A percentile compares a stretch with the other conserved stretches of the same genome.
Conservation (phyloP, 2,329 filamentous ascomycete genomes). For the Pseudogymnoascus sp. region DNA sequence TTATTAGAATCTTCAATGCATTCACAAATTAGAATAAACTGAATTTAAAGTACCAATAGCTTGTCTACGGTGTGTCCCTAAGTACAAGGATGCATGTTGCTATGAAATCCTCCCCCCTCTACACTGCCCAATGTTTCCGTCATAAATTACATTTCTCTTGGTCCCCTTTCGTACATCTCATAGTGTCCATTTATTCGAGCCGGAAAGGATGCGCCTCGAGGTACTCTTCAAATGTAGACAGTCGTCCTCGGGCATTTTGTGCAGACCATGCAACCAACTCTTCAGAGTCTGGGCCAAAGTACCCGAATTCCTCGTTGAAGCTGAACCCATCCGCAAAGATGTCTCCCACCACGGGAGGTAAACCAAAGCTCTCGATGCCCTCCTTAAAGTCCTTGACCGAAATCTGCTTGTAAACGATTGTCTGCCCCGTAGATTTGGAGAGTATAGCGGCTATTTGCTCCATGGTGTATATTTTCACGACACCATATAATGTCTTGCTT, state of each 20-base stretch:
- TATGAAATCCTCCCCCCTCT: not conserved
- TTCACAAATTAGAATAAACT: too few species aligned
- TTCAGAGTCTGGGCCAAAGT: constrained; percentile 28
- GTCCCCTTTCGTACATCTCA: not conserved
- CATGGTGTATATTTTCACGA: constrained; percentile 27
- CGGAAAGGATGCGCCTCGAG: constrained; percentile 22
- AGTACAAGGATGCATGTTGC: too few species aligned
- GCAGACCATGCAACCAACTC: constrained; percentile 25
- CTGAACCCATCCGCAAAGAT: constrained; percentile 19
- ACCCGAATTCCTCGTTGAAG: constrained; percentile 28
- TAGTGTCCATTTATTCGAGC: constrained; percentile 8
- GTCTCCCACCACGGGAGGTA: constrained; percentile 15
- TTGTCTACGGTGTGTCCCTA: too few species aligned
- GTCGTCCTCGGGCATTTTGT: constrained; percentile 23
- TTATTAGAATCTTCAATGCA: too few species aligned
- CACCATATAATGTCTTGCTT: constrained; percentile 37
- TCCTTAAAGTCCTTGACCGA: not conserved
- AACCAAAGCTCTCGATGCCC: not conserved
- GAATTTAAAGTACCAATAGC: too few species aligned
- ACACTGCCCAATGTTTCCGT: not conserved
- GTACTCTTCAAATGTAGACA: constrained; percentile 30
- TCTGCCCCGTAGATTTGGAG: constrained; percentile 13
- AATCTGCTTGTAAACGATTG: constrained; percentile 11
- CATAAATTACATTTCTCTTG: not conserved
- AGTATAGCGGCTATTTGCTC: constrained; percentile 10